phyloP scores from a whole-genome alignment of 2,329 filamentous ascomycete species.

The Colletotrichum lentis region DNA sequence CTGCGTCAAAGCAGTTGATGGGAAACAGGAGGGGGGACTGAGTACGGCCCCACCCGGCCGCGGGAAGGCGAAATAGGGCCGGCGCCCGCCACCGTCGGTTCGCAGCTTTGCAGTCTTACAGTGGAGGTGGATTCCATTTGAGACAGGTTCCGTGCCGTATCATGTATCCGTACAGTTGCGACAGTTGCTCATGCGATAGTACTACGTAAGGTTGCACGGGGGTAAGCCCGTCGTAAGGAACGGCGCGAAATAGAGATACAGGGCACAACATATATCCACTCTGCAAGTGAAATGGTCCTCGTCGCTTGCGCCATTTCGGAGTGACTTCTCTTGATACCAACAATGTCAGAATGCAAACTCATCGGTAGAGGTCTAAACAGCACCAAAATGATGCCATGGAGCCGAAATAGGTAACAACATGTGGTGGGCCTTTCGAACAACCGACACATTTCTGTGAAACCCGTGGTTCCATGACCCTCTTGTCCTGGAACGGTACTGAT shows the following conservation, averaged over 20 bases:
- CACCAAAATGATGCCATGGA: background rate
- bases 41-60: constrained; percentile 19
- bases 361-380: background rate
- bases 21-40: background rate
- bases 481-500: no score
- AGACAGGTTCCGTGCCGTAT: background rate
- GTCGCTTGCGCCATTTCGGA: background rate
- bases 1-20: background rate
- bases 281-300: no score
- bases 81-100: background rate
- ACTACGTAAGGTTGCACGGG: background rate
- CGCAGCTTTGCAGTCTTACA: background rate
- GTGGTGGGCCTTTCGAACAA: no score
- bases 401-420: no score
- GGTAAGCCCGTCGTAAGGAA: background rate
- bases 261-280: background rate
- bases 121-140: background rate
- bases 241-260: background rate
- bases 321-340: background rate
- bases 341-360: background rate
- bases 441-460: no score
- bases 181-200: background rate
- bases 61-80: background rate
- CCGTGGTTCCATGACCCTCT: no score
- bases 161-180: background rate